A percentile compares a stretch with the other conserved stretches of the same genome.
Evolutionary conservation across 2,329 filamentous ascomycete species (phyloP).

Genomic region (Fusarium sulawesiense): DNA sequence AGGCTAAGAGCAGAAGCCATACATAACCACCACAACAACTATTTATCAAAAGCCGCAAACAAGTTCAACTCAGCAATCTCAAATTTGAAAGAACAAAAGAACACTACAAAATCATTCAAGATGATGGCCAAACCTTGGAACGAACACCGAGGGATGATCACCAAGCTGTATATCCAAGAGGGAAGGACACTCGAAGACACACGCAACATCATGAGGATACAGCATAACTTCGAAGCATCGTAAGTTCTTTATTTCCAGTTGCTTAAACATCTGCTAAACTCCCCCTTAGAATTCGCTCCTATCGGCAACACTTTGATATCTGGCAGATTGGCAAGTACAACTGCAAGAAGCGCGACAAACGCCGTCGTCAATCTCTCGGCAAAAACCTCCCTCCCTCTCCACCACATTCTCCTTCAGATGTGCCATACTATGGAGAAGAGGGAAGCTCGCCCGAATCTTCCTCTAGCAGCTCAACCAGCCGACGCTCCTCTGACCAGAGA

Average conservation of each 20-base stretch:
- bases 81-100: not conserved
- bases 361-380: slow-evolving; percentile 25
- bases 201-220: slow-evolving; percentile 53
- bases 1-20: slow-evolving; percentile 26
- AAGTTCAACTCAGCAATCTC: not conserved
- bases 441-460: slow-evolving; percentile 18
- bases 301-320: slow-evolving; percentile 59
- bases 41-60: not conserved
- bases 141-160: slow-evolving; percentile 51
- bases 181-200: slow-evolving; percentile 56
- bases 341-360: slow-evolving; percentile 49
- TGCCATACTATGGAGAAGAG: not conserved
- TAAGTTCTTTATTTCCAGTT: slow-evolving; percentile 40
- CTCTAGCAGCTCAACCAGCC: slow-evolving; percentile 21
- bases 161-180: slow-evolving; percentile 55
- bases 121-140: slow-evolving; percentile 61
- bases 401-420: slow-evolving; percentile 24
- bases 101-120: not conserved
- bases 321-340: slow-evolving; percentile 63
- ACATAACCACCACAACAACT: slow-evolving; percentile 1
- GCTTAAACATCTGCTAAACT: slow-evolving; percentile 10
- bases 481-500: slow-evolving; percentile 35
- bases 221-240: slow-evolving; percentile 57
- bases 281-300: slow-evolving; percentile 55
- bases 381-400: slow-evolving; percentile 32